Conservation (phyloP, 2,329 filamentous ascomycete species). For the Septoria petroselini region DNA sequence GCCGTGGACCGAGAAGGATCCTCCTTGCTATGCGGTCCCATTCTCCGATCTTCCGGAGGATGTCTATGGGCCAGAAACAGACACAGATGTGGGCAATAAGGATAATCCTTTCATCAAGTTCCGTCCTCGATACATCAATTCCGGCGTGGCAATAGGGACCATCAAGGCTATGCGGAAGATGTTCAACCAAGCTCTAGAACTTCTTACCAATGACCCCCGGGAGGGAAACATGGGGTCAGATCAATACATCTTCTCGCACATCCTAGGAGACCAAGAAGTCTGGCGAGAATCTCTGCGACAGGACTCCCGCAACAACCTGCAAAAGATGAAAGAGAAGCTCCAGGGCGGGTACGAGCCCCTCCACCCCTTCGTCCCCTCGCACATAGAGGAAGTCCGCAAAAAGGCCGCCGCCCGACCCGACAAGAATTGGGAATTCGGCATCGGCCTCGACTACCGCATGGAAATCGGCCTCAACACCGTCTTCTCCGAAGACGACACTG, state of each 20-base stretch:
- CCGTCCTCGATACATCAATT: conserved; percentile 44
- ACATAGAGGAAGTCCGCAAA: conserved; percentile 26
- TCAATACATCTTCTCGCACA: conserved; percentile 38
- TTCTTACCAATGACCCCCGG: conserved; percentile 23
- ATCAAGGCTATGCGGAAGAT: conserved; percentile 32
- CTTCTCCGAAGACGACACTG: conserved; percentile 31
- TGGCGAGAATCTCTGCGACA: conserved; percentile 38
- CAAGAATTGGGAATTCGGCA: conserved; percentile 38
- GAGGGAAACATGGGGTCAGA: conserved; percentile 35
- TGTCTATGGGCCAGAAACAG: conserved; percentile 48
- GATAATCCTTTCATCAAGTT: conserved; percentile 39
- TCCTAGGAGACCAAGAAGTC: conserved; percentile 35
- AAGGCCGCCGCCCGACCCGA: conserved; percentile 42
- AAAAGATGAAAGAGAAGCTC: conserved; percentile 14
- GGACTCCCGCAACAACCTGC: conserved; percentile 33
- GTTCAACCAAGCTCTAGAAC: conserved; percentile 35
- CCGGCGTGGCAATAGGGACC: conserved; percentile 28
- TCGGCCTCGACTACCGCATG: conserved; percentile 33
- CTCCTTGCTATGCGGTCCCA: conserved; percentile 54
- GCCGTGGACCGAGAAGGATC: conserved; percentile 42
- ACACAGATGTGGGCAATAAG: conserved; percentile 45
- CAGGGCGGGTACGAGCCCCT: conserved; percentile 19
- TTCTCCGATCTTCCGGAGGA: conserved; percentile 51
- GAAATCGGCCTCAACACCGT: conserved; percentile 30
- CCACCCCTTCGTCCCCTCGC: conserved; percentile 16